phyloP scores from a whole-genome alignment of 495 filamentous ascomycete species.

The Umbilicaria muhlenbergii region DNA sequence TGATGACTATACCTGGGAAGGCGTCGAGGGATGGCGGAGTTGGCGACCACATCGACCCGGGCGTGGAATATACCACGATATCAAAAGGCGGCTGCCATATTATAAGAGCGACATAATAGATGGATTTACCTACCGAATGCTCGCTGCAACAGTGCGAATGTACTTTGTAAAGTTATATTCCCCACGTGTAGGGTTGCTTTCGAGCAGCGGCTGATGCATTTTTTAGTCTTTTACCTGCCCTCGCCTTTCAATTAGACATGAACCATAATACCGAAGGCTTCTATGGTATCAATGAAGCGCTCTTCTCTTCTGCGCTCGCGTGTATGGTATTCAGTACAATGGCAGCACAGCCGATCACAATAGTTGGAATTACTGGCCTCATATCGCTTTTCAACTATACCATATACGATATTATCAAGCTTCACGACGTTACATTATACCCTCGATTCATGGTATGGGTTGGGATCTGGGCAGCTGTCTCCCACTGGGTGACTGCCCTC shows the following conservation, averaged over 20 bases:
- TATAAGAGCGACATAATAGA: conserved; percentile 27
- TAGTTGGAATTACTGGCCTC: conserved; percentile 20
- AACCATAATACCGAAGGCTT: conserved; percentile 19
- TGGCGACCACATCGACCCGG: conserved; percentile 16
- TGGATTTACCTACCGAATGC: conserved; percentile 25
- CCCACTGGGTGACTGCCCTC: conserved; percentile 26
- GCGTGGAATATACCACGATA: conserved; percentile 26
- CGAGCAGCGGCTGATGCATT: not conserved
- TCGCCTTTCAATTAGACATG: conserved; percentile 31
- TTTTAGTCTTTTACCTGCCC: conserved; percentile 24
- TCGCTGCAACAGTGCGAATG: conserved; percentile 26
- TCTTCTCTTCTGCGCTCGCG: conserved; percentile 26
- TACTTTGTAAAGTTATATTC: conserved; percentile 26
- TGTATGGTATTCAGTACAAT: conserved; percentile 23
- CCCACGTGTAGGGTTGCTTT: not conserved
- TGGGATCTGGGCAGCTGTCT: conserved; percentile 26
- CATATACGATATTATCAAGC: conserved; percentile 26
- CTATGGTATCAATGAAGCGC: conserved; percentile 31
- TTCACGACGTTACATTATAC: conserved; percentile 18
- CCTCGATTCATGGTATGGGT: conserved; percentile 25
- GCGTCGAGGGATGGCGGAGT: conserved; percentile 2
- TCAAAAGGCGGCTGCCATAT: conserved; percentile 23
- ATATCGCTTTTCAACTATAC: conserved; percentile 29
- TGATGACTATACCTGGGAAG: not conserved
- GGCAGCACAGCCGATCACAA: conserved; percentile 17